Evolutionary conservation across 345 rosid species (phyloP).

Genomic region (Eucalyptus globulus): DNA sequence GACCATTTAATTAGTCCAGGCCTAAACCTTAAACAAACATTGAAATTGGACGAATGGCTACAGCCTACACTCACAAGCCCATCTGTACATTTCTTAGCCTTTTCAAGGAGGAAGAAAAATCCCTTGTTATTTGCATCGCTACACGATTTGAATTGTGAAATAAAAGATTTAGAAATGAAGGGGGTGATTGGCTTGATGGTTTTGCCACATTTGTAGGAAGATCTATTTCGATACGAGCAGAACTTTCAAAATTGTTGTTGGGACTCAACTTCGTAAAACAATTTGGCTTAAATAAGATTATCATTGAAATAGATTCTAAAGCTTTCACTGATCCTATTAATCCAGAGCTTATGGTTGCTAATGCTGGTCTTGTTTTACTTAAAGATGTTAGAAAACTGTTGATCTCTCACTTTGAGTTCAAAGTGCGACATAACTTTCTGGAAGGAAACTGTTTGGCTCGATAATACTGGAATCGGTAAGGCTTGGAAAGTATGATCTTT

Average conservation of each 20-base stretch:
- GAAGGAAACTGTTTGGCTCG: fast-evolving
- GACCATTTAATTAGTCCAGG: background rate
- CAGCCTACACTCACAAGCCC: background rate
- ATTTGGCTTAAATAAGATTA: background rate
- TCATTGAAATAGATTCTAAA: background rate
- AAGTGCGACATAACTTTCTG: background rate
- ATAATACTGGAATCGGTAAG: background rate
- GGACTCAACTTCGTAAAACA: background rate
- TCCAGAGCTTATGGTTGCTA: background rate
- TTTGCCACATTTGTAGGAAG: background rate
- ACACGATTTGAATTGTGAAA: background rate
- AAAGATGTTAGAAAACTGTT: background rate
- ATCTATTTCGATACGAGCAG: background rate
- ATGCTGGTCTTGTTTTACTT: background rate
- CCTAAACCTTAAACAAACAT: background rate
- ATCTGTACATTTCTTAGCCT: background rate
- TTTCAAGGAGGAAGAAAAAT: background rate
- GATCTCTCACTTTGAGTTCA: background rate
- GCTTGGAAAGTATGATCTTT: background rate
- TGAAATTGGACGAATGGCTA: background rate
- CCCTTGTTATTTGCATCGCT: background rate
- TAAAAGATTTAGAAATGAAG: background rate
- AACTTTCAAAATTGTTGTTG: background rate
- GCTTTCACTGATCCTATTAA: background rate
- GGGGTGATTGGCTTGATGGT: background rate